Conservation (phyloP, 495 filamentous ascomycete genomes). For the Amniculicola lignicola region DNA sequence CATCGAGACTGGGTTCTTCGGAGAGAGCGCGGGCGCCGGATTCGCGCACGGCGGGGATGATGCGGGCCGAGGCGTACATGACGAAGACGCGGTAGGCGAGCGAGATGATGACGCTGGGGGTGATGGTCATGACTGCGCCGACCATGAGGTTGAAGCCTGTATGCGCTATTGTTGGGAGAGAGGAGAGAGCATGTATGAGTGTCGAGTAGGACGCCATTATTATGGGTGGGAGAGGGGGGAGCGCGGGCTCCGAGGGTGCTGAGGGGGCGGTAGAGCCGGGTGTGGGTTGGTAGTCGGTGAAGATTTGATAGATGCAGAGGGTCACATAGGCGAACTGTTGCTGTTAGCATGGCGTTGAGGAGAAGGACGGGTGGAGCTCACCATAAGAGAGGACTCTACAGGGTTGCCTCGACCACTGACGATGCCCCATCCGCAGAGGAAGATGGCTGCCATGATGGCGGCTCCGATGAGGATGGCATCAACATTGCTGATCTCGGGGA, state of each 20-base stretch:
- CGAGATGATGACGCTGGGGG: constrained; percentile 89
- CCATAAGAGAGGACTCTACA: constrained; percentile 81
- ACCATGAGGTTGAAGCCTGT: constrained; percentile 82
- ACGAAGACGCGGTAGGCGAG: constrained; percentile 89
- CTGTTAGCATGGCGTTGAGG: not conserved
- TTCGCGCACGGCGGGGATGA: constrained; percentile 89
- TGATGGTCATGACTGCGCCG: constrained; percentile 87
- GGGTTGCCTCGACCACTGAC: constrained; percentile 91
- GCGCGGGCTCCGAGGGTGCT: constrained; percentile 62
- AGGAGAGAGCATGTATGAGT: constrained; percentile 75
- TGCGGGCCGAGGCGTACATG: constrained; percentile 90
- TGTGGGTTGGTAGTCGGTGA: constrained; percentile 92
- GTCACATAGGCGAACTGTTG: constrained; percentile 85
- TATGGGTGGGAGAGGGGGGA: constrained; percentile 90
- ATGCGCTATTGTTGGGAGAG: constrained; percentile 76
- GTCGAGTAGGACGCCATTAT: constrained; percentile 99
- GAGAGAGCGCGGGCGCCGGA: constrained; percentile 76
- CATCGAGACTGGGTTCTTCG: constrained; percentile 78
- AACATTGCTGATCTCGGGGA: constrained; percentile 89
- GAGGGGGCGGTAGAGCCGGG: constrained; percentile 51
- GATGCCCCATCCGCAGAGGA: constrained; percentile 91
- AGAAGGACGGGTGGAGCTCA: constrained; percentile 22
- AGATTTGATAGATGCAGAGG: constrained; percentile 97
- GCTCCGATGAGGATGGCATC: constrained; percentile 91
- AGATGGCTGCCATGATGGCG: constrained; percentile 84